phyloP scores from a whole-genome alignment of 2,329 filamentous ascomycete species.

The Scopulariopsis brevicaulis region DNA sequence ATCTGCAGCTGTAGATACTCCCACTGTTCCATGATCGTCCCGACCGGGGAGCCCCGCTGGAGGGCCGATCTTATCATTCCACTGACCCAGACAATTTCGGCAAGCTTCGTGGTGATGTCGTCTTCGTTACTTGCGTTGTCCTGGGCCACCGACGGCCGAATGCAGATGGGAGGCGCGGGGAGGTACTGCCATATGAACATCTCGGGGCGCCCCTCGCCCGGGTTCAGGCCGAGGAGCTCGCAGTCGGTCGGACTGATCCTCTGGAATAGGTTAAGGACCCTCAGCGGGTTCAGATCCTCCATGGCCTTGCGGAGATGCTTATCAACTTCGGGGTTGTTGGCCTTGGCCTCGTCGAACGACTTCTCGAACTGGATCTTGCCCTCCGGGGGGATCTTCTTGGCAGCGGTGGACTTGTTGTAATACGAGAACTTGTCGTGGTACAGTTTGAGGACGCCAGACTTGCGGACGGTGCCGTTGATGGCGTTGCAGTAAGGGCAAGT shows the following conservation, averaged over 20 bases:
- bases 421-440: constrained; percentile 85
- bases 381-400: constrained; percentile 70
- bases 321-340: constrained; percentile 70
- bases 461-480: constrained; percentile 85
- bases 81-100: constrained; percentile 90
- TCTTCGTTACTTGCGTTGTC: constrained; percentile 92
- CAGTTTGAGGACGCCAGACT: constrained; percentile 85
- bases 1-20: constrained; percentile 93
- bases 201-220: constrained; percentile 77
- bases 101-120: constrained; percentile 92
- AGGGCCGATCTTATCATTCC: constrained; percentile 75
- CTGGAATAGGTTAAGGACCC: constrained; percentile 85
- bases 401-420: constrained; percentile 80
- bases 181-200: constrained; percentile 98
- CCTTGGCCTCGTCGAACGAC: constrained; percentile 72
- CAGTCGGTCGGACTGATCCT: constrained; percentile 77
- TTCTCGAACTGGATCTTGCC: constrained; percentile 78
- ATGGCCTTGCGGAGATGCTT: constrained; percentile 86
- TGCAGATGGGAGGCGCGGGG: constrained; percentile 86
- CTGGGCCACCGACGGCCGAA: constrained; percentile 86
- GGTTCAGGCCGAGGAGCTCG: constrained; percentile 81
- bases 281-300: constrained; percentile 85
- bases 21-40: constrained; percentile 96
- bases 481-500: constrained; percentile 69
- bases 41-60: constrained; percentile 70